These are phyloP conservation scores for Yamadazyma sp. DNA, from an alignment of 1,139 yeast species.

Conservation along the genomic window DNA sequence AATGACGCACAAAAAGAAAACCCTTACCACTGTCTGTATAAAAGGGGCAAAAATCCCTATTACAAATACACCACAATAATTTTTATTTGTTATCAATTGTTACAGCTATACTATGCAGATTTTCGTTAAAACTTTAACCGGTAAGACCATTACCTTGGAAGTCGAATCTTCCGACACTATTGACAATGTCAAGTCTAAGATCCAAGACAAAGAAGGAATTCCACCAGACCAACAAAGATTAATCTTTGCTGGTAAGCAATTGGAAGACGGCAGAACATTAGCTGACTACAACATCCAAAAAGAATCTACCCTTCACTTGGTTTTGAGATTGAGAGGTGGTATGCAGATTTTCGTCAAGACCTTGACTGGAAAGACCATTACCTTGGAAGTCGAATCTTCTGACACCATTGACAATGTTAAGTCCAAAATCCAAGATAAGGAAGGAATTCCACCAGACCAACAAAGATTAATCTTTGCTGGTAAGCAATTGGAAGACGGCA, in stretches of 20 bases:
- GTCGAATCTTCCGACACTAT: slow-evolving; percentile 75
- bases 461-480: slow-evolving; percentile 98
- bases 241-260: slow-evolving; percentile 59
- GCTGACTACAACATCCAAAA: slow-evolving; percentile 32
- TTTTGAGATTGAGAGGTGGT: slow-evolving; percentile 96
- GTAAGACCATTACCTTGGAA: slow-evolving; percentile 75
- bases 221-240: slow-evolving; percentile 56
- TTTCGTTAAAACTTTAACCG: slow-evolving; percentile 93
- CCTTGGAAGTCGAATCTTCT: slow-evolving; percentile 32
- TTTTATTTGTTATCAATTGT: not conserved
- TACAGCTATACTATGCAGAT: slow-evolving; percentile 31
- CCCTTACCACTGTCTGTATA: slow-evolving; percentile 4
- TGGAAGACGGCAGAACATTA: slow-evolving; percentile 74
- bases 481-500: slow-evolving; percentile 97
- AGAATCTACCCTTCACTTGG: slow-evolving; percentile 81
- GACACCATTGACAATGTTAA: slow-evolving; percentile 75
- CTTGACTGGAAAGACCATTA: slow-evolving; percentile 88
- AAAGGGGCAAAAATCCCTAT: slow-evolving; percentile 11
- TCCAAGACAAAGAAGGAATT: slow-evolving; percentile 55
- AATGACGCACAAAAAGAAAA: slow-evolving; percentile 9
- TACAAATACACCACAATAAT: slow-evolving; percentile 1
- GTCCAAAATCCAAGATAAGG: slow-evolving; percentile 97
- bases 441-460: slow-evolving; percentile 97
- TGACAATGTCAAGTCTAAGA: slow-evolving; percentile 59
- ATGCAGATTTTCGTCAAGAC: slow-evolving; percentile 99